Base-by-base conservation (phyloP, 306 rosid genomes). In the Begonia peltatifolia region DNA sequence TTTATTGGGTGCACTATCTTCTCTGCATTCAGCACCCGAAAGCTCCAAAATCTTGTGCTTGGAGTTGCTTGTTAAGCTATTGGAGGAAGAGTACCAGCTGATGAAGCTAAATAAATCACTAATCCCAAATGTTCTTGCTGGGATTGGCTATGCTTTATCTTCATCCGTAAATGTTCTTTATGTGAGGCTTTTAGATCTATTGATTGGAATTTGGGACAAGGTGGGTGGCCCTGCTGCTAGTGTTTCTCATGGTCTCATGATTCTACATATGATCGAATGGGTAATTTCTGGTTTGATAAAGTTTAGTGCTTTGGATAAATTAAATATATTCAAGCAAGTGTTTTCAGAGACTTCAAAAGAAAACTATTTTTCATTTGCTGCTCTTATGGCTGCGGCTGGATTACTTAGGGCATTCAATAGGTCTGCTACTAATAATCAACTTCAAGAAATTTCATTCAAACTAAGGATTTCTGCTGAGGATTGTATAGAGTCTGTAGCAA, bases 341-440 rank as follows among this genome's bases (percentile, higher is more conserved):
- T 14, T 54, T 66, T 68, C 85, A 51, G 80, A 65, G 68, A 47
- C 65, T 50, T 57, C 18, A 10, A 77, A 78, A 71, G 80, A 46
- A 59, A 59, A 54, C 11, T 65, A 74, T 66, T 78, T 58, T 51
- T 65, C 76, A 6, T 82, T 89, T 72, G 72, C 83, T 20, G 75
- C 71, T 74, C 79, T 78, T 50, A 82, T 85, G 95, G 81, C 90
- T 67, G 89, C 74, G 2, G 75, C 84, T 53, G 97, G 97, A 60
- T 78, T 68, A 47, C 67, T 89, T 56, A 83, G 80, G 73, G 74
- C 68, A 57, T 38, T 68, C 12, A 72, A 71, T 69, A 72, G 68
- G 50, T 63, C 62, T 46, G 43, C 53, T 13, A 62, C 59, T 49
- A 60, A 54, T 70, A 80, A 73, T 68, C 51, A 57, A 17, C 76